Percentiles rank a stretch among this genome's conserved stretches.
Evolutionary conservation across 148 eudicot genomes (phyloP).

Genomic region (Drosera capensis): DNA sequence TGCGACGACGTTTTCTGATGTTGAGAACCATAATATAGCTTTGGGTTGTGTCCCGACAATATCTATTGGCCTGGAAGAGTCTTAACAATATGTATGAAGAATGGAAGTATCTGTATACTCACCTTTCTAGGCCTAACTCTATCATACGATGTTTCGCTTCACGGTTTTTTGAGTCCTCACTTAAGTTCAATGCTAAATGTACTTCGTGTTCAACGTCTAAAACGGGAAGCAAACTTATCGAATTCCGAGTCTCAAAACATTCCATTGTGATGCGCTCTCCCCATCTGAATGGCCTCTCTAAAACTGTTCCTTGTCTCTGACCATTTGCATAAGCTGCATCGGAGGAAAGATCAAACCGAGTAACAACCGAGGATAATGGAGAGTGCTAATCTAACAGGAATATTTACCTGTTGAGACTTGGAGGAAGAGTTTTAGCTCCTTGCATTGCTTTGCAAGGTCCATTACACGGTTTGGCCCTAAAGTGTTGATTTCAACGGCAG

Average conservation of each 20-base stretch:
- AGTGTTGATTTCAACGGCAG: slow-evolving; percentile 81
- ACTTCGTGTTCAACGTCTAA: slow-evolving; percentile 66
- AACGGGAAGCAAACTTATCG: slow-evolving; percentile 16
- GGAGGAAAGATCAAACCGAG: background rate
- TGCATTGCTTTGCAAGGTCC: slow-evolving; percentile 69
- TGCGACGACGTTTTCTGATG: too few species aligned
- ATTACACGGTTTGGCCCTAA: slow-evolving; percentile 80
- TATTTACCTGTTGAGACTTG: slow-evolving; percentile 84
- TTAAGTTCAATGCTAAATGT: slow-evolving; percentile 41
- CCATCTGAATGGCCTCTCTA: slow-evolving; percentile 66
- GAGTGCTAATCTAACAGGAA: background rate
- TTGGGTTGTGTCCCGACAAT: too few species aligned
- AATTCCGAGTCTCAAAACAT: slow-evolving; percentile 18
- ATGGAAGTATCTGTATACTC: background rate
- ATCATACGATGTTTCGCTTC: slow-evolving; percentile 49
- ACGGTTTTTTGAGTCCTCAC: slow-evolving; percentile 21
- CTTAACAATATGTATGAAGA: background rate
- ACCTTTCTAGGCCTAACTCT: slow-evolving; percentile 78
- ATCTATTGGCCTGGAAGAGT: background rate
- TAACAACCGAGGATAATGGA: background rate
- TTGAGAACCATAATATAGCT: too few species aligned
- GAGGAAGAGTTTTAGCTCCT: slow-evolving; percentile 64
- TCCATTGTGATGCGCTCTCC: slow-evolving; percentile 66
- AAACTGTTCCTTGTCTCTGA: slow-evolving; percentile 78
- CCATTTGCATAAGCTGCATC: slow-evolving; percentile 92